Conservation (phyloP, 768 basidiomycete species). For the Agrocybe chaxingu region DNA sequence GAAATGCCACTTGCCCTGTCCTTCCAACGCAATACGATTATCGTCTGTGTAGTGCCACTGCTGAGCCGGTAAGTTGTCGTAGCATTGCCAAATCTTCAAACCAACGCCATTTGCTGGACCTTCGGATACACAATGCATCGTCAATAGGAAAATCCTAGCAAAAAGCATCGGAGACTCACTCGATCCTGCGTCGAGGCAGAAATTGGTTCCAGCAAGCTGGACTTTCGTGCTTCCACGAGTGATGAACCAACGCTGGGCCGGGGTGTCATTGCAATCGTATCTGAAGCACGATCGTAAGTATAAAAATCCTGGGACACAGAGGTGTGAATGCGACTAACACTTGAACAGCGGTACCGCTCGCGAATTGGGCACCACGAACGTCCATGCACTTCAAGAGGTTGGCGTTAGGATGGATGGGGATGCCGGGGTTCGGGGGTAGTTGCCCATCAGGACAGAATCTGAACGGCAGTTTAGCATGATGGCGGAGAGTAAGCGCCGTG, state of each 20-base stretch:
- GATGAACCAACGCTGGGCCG: constrained; percentile 28
- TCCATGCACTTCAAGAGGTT: constrained; percentile 26
- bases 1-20: constrained; percentile 15
- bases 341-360: constrained; percentile 28
- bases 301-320: not conserved
- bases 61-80: constrained; percentile 28
- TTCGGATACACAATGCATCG: constrained; percentile 1
- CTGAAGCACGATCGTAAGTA: constrained; percentile 10
- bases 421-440: constrained; percentile 3
- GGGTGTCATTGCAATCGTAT: constrained; percentile 29
- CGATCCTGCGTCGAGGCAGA: constrained; percentile 32
- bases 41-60: constrained; percentile 28
- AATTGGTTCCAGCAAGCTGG: constrained; percentile 26
- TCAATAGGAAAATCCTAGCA: not conserved
- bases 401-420: constrained; percentile 24
- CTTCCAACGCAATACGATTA: constrained; percentile 24
- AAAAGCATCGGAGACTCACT: constrained; percentile 13
- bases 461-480: not conserved
- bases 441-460: constrained; percentile 2
- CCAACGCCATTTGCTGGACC: constrained; percentile 26
- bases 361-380: constrained; percentile 22
- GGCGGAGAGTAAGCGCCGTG: no score
- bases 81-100: constrained; percentile 35
- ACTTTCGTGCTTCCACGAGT: constrained; percentile 23
- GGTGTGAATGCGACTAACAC: constrained; percentile 22